Conservation (phyloP, 2,329 filamentous ascomycete species). For the Metarhizium rileyi region DNA sequence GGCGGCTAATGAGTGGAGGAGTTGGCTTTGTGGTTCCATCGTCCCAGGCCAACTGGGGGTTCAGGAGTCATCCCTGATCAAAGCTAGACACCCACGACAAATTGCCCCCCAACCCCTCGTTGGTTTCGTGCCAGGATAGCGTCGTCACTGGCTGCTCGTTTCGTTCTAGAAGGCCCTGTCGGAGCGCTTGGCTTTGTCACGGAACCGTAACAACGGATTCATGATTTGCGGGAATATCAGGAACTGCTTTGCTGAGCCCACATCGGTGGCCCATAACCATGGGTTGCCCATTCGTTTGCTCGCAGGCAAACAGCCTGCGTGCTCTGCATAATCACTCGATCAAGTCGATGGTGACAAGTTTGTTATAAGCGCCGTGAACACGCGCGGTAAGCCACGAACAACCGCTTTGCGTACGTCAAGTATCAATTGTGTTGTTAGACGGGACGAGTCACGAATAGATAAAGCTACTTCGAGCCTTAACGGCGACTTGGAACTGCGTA, state of each 20-base stretch:
- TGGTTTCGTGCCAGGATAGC: slow-evolving; percentile 5
- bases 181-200: slow-evolving; percentile 4
- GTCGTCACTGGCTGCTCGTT: slow-evolving; percentile 3
- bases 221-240: slow-evolving; percentile 7
- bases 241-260: background rate
- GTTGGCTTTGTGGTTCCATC: background rate
- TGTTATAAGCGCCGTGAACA: no score
- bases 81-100: background rate
- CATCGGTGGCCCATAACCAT: background rate
- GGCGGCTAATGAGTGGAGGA: background rate
- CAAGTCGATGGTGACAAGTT: no score
- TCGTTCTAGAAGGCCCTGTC: slow-evolving; percentile 6
- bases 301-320: background rate
- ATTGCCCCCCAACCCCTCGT: background rate
- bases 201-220: slow-evolving; percentile 2
- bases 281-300: background rate
- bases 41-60: background rate
- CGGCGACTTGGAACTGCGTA: background rate
- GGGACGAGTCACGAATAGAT: background rate
- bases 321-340: background rate
- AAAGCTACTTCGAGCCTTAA: background rate
- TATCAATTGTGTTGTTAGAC: background rate
- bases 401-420: background rate
- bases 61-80: background rate
- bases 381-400: background rate